Percentiles rank a stretch among this genome's conserved stretches.
Conservation (phyloP, 2,329 filamentous ascomycete genomes). For the Epicoccum sorghinum region DNA sequence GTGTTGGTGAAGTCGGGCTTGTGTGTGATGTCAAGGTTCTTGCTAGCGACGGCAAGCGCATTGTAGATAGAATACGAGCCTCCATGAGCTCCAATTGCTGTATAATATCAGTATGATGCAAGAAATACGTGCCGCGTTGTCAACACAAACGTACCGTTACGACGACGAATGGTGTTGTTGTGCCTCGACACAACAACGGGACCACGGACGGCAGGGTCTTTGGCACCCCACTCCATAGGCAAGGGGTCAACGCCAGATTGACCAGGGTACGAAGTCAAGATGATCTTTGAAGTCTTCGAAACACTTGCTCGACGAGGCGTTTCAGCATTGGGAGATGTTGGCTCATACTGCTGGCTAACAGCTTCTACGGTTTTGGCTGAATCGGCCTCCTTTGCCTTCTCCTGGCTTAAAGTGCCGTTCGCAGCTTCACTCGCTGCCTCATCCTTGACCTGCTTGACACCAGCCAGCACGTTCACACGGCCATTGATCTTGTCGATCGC, state of each 20-base stretch:
- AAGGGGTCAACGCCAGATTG: slow-evolving; percentile 95
- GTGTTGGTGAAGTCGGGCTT: slow-evolving; percentile 82
- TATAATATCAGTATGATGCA: slow-evolving; percentile 19
- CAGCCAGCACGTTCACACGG: slow-evolving; percentile 65
- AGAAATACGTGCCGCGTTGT: background rate
- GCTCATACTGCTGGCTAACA: slow-evolving; percentile 50
- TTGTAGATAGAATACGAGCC: slow-evolving; percentile 97
- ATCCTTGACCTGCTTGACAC: slow-evolving; percentile 63
- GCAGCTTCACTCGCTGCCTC: slow-evolving; percentile 47
- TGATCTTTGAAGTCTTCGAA: slow-evolving; percentile 65
- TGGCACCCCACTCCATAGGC: slow-evolving; percentile 83
- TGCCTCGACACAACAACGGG: slow-evolving; percentile 86
- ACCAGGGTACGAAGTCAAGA: slow-evolving; percentile 85
- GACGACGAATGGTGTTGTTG: slow-evolving; percentile 74
- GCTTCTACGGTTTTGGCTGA: slow-evolving; percentile 45
- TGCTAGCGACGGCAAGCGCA: slow-evolving; percentile 88
- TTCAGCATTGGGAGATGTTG: slow-evolving; percentile 40
- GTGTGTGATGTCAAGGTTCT: slow-evolving; percentile 83
- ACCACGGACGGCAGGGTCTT: slow-evolving; percentile 75
- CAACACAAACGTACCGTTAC: slow-evolving; percentile 68
- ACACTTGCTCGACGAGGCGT: slow-evolving; percentile 49
- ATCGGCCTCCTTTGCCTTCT: slow-evolving; percentile 43
- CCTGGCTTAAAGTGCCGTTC: slow-evolving; percentile 25
- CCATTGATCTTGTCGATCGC: slow-evolving; percentile 66
- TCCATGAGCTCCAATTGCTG: slow-evolving; percentile 73